Base-by-base conservation (phyloP, 352 stramenopile genomes). In the Pythium vanterpoolii region DNA sequence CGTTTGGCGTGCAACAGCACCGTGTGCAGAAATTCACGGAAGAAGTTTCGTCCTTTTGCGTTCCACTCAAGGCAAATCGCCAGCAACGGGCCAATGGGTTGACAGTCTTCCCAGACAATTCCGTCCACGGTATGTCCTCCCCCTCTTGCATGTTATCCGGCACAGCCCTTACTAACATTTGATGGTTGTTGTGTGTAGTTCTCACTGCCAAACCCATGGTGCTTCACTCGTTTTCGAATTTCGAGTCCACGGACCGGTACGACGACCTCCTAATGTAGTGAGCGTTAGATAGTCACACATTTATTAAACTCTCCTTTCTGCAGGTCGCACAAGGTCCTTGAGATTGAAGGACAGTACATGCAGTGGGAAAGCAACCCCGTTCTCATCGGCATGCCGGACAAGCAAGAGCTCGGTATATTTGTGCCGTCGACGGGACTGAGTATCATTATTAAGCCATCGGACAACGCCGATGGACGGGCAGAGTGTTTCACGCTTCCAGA, bases 341-440 rank as follows among this genome's bases (percentile, higher is more conserved):
- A 89, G 52, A 71, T 89, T 28, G 79, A 89, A 60, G 83, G 66
- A 34, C 71, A 86, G 48, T 80, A 83, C 52, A 87, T 86, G 77
- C 73, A 84, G 16, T 87, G 74, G 73, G 79, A 87, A 38, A 53
- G 55, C 3, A 69, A 72, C 19, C 79, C 79, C 0, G 64, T 87
- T 19, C 62, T 89, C 16, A 57, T 86, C 16, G 76, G 65, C n/a
- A 53, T 87, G 28, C 64, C 72, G 6, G 53, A 67, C 14, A 71
- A 70, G 44, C 40, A 67, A 24, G 72, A 89, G 23, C 34, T 89
- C 45, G 79, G 63, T 2, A 64, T 86, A 1, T 87, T 89, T 39
- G 73, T 89, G 6, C 79, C 79, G 3, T 79, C 77, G 4, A 83
- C 79, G 49, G 79, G 79, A 4, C 44, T 87, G 21, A 74, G 68